These are phyloP conservation scores for Solanum megistacrolobum DNA, from an alignment of 257 asterid genomes.

Conservation along the genomic window DNA sequence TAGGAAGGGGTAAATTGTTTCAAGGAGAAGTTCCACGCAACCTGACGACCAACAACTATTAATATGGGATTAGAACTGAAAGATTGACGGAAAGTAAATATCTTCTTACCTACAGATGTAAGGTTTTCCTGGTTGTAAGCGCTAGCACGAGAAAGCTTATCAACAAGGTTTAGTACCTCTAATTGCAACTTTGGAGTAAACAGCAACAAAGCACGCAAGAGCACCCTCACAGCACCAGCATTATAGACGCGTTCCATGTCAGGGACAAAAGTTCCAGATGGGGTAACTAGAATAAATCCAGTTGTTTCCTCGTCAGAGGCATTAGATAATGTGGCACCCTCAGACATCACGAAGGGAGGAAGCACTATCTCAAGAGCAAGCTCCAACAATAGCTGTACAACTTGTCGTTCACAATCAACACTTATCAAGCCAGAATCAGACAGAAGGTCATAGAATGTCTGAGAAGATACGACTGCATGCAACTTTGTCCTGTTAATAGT, in stretches of 20 bases:
- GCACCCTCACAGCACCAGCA: slow-evolving; percentile 87
- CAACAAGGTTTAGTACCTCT: slow-evolving; percentile 75
- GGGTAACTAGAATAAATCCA: slow-evolving; percentile 51
- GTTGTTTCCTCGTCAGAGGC: slow-evolving; percentile 39
- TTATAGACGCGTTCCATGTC: slow-evolving; percentile 73
- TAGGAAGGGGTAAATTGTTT: slow-evolving; percentile 82
- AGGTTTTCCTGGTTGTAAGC: slow-evolving; percentile 91
- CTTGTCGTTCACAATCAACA: slow-evolving; percentile 90
- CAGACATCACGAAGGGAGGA: slow-evolving; percentile 75
- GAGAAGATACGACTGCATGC: slow-evolving; percentile 60
- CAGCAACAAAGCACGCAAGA: slow-evolving; percentile 67
- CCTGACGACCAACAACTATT: slow-evolving; percentile 39
- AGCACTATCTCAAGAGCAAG: slow-evolving; percentile 84
- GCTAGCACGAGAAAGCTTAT: slow-evolving; percentile 77
- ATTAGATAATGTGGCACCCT: slow-evolving; percentile 32
- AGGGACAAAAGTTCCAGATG: slow-evolving; percentile 60
- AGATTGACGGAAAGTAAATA: slow-evolving; percentile 3
- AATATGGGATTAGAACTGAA: background rate
- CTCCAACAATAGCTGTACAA: slow-evolving; percentile 79
- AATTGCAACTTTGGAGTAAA: slow-evolving; percentile 94
- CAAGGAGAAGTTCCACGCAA: slow-evolving; percentile 94
- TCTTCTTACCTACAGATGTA: slow-evolving; percentile 81
- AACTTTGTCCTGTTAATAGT: slow-evolving; percentile 73
- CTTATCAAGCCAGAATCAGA: slow-evolving; percentile 77
- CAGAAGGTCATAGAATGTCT: slow-evolving; percentile 80